Base-by-base conservation (phyloP, 164 flowering plant species). In the Vitis cinerea region DNA sequence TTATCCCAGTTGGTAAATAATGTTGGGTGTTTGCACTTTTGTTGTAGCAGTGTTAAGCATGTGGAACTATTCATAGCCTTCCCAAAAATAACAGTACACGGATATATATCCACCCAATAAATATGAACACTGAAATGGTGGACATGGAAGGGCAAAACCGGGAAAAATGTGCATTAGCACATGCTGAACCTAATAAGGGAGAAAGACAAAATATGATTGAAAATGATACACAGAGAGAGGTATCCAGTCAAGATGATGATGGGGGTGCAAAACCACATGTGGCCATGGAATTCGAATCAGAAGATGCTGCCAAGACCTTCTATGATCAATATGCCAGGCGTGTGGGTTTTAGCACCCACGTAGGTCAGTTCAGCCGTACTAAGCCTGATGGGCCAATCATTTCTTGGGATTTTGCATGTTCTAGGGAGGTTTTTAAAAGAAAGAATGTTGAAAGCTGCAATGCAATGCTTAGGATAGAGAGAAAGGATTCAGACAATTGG, bases 261-360 rank as follows among this genome's bases (percentile, higher is more conserved):
- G 77, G 50, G 3, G 44, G n/a, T 59, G 66, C 53, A 13, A 77
- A 77, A 51, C 85, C 80, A 30, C 55, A 19, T 31, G 76, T 75
- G 47, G 82, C 80, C 0, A 78, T 82, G 83, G 79, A 72, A 63
- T 84, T 84, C 54, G 78, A 80, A 72, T 71, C 88, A 3, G 88
- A 75, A 64, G 84, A 81, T 52, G 76, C 77, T 50, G 86, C 83
- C 14, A 81, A 76, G 76, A 60, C 72, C 8, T 81, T 81, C 29
- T 85, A 85, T 71, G 83, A 81, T 67, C 75, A 79, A 15, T 85
- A 85, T 79, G 82, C 88, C 16, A 76, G 72, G 66, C 82, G 66
- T 49, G 65, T 81, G 54, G 88, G 88, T 47, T 85, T 85, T 52
- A 74, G 76, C 67, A 74, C 73, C 57, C 83, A 78, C 58, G 78